Evolutionary conservation across 441 rosid species (phyloP).

Genomic region (Pelargonium myrrhifolium): DNA sequence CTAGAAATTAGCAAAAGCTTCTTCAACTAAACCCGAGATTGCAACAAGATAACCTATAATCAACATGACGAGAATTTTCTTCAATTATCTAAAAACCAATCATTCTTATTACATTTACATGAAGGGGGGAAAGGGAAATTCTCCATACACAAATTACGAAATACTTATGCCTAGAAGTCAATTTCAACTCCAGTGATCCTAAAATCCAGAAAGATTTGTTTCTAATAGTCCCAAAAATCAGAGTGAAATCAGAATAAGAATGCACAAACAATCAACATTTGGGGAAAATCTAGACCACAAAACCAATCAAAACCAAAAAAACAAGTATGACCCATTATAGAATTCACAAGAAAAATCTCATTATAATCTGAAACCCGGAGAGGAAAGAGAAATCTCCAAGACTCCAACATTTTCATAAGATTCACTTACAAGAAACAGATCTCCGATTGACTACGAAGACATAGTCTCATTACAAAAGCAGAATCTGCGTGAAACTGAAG

Average conservation of each 20-base stretch:
- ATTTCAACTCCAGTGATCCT: too few relatives aligned
- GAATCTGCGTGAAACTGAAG: neutral
- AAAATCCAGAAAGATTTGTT: neutral
- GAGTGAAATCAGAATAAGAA: neutral
- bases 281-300: neutral
- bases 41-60: neutral
- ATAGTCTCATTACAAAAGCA: neutral
- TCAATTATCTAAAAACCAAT: neutral
- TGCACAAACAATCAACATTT: neutral
- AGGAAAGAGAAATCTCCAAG: constrained; percentile 2
- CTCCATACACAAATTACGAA: too few relatives aligned
- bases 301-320: neutral
- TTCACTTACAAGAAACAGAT: neutral
- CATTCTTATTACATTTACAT: neutral
- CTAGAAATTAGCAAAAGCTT: too few relatives aligned
- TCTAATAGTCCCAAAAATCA: neutral
- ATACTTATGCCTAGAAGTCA: neutral
- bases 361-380: neutral
- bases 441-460: neutral
- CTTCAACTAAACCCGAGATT: too few relatives aligned
- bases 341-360: neutral
- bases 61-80: neutral
- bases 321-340: neutral
- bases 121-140: too few relatives aligned
- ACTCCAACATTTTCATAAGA: neutral